Evolutionary conservation across 1,284 basidiomycete genomes (phyloP), one percentile per base, ranked within the genome.

Genomic region (Ustilago esculenta): DNA sequence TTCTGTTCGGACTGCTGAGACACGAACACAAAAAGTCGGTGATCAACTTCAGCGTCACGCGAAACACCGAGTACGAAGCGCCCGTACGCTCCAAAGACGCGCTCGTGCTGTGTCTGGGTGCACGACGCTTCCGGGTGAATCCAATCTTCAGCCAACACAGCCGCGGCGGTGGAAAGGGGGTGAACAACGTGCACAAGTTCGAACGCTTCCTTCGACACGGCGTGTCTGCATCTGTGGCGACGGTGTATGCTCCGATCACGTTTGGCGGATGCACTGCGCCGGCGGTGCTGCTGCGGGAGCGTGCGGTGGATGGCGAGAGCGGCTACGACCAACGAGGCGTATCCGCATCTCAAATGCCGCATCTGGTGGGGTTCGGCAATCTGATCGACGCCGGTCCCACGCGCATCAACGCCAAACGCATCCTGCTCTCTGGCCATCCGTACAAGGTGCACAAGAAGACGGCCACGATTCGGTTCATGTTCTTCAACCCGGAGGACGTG

Each of bases 401-500:
- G 0, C 88, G 96, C 7, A 87, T 98, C 82, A 87, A 95, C 63
- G 90, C 92, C 43, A 98, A 99, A 83, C 89, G 94, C 18, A 88
- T 96, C 81, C 86, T 98, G 59, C 86, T 99, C 24, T 94, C 94
- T 1, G 95, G 95, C 0, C 94, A 97, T 82, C 95, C 95, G 0
- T 93, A 92, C 88, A 96, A 95, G 81, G 90, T 98, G 5, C 95
- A 98, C 86, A 94, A 94, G 82, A 95, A 94, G 85, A 95, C 92
- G 1, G 94, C 94, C 0, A 98, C 95, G 5, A 90, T 98, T 74
- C 89, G 95, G 42, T 98, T 97, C 85, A 94, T 99, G 92, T 97
- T 98, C 85, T 98, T 98, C 86, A 91, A 95, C 82, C 89, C 81
- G 88, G 92, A 94, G 49, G 95, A 98, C 82, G 88, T 98, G 55